phyloP scores from a whole-genome alignment of 768 basidiomycete species.

The Kwoniella dejecticola region DNA sequence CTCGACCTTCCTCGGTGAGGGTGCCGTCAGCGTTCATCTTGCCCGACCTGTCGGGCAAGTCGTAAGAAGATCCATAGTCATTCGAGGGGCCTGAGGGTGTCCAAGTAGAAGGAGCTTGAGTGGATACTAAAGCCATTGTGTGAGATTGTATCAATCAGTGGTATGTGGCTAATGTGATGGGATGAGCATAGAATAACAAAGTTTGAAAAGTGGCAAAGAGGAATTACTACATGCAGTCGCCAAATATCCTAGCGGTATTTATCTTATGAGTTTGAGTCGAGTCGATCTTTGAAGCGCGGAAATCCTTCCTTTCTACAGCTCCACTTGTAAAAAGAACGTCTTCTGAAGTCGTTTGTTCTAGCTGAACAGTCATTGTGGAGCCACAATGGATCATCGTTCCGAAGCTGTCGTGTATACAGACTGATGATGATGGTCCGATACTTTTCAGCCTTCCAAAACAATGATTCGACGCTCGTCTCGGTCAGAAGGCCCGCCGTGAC shows the following conservation, averaged over 20 bases:
- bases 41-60: background rate
- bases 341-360: background rate
- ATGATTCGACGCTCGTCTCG: too few species aligned
- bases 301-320: background rate
- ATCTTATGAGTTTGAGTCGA: conserved; percentile 3
- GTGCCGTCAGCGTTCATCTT: background rate
- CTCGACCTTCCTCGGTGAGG: background rate
- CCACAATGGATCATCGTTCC: conserved; percentile 11
- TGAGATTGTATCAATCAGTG: too few species aligned
- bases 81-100: background rate
- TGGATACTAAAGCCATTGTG: conserved; percentile 3
- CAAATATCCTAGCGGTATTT: background rate
- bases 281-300: too few species aligned
- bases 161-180: background rate
- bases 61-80: too few species aligned
- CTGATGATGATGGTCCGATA: too few species aligned
- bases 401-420: too few species aligned
- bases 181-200: background rate
- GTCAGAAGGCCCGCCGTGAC: too few species aligned
- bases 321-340: conserved; percentile 6
- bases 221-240: too few species aligned
- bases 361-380: conserved; percentile 3
- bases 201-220: conserved; percentile 9
- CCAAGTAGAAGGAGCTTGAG: background rate
- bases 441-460: too few species aligned